A percentile compares a stretch with the other conserved stretches of the same genome.
phyloP scores from a whole-genome alignment of 805 yeast species.

The Ogataea glucozyma region DNA sequence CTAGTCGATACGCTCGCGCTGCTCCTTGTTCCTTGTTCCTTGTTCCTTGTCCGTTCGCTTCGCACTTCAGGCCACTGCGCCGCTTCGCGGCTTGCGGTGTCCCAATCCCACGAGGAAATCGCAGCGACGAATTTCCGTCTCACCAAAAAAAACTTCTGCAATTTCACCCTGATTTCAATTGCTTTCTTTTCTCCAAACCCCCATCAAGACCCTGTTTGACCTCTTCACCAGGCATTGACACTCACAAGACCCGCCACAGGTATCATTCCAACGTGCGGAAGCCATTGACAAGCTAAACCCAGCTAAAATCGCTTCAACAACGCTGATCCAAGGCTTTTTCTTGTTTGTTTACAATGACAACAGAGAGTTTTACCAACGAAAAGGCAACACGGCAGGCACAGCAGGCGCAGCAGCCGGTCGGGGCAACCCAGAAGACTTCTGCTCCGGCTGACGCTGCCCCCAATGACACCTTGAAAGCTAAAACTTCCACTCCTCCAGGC shows the following conservation, averaged over 20 bases:
- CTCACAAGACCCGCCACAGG: background rate
- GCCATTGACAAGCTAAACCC: background rate
- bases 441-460: background rate
- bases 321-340: background rate
- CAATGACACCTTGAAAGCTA: background rate
- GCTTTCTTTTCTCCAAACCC: conserved; percentile 1
- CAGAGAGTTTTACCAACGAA: too few species aligned
- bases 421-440: background rate
- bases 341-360: conserved; percentile 3
- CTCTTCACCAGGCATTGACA: conserved; percentile 5
- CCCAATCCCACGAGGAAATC: conserved; percentile 2
- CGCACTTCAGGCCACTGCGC: background rate
- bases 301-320: background rate
- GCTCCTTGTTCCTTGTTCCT: background rate
- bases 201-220: too few species aligned
- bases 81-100: background rate
- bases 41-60: background rate
- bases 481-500: conserved; percentile 1
- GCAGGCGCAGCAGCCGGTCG: too few species aligned
- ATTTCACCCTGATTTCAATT: conserved; percentile 6
- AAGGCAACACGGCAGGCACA: background rate
- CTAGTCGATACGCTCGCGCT: too few species aligned
- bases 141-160: conserved; percentile 3
- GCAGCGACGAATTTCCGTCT: too few species aligned
- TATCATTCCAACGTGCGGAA: background rate